Base-by-base conservation (phyloP, 2,329 filamentous ascomycete species). In the Ophiostoma sp. region DNA sequence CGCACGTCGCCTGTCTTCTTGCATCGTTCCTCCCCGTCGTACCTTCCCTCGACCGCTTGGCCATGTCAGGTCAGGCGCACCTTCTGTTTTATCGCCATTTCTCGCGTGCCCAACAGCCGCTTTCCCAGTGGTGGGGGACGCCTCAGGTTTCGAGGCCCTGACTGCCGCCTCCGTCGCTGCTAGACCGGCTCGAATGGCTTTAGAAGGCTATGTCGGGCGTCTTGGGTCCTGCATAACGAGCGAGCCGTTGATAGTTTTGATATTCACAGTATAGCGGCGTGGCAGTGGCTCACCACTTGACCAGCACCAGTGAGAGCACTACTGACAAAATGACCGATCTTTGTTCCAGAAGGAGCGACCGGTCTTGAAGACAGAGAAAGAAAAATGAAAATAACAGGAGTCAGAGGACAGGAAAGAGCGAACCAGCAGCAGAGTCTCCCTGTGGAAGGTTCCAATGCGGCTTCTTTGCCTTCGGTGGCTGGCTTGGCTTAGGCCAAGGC, bases 401-500 rank as follows among this genome's bases (percentile, higher is more conserved):
- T 4, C 19, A 63, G 17, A 9, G 17, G 36, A 4, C 11, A 28
- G 22, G 61, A 66, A 66, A 8, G 22, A 48, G 22, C 22, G 22
- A 48, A 19, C 39, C 15, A n/a, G 39, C 36, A 22, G 25, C 25
- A 36, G 11, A 48, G 22, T 39, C 22, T 66, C 63, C 15, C 39
- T 48, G 63, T 52, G 45, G 45, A 52, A 69, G 25, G 2, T 52
- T 69, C 66, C 25, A 52, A 33, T 31, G 33, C 45, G 57, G 52
- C 45, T 52, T 52, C 45, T n/a, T 52, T 52, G 22, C 25, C 64
- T 69, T 70, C 68, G 68, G 68, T 70, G 68, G 68, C 68, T 55
- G 31, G 50, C 66, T 69, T n/a, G 66, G 66, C 66, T 69, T 33
- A 68, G 17, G 68, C n/a, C 48, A 57, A 69, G 68, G 50, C 50